A percentile compares a stretch with the other conserved stretches of the same genome.
phyloP scores from a whole-genome alignment of 129 eudicot species.

The Flaveria trinervia region DNA sequence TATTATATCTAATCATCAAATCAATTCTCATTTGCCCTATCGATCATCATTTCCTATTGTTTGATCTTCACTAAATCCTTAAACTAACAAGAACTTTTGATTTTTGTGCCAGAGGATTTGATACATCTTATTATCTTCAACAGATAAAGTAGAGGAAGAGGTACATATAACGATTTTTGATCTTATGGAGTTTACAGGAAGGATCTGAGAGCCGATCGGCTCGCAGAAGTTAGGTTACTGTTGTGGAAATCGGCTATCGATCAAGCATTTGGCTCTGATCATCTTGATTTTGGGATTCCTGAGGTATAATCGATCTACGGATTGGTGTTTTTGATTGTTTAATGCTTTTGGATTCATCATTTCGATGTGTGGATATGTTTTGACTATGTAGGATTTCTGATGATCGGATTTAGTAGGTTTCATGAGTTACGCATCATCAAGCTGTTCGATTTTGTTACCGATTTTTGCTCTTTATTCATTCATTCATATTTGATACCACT shows the following conservation, averaged over 20 bases:
- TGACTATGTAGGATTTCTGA: not conserved
- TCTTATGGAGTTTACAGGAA: conserved; percentile 22
- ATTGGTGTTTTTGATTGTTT: not conserved
- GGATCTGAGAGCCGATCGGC: conserved; percentile 37
- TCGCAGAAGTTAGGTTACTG: conserved; percentile 12
- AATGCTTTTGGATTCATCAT: not conserved
- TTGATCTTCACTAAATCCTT: not conserved
- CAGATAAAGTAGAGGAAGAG: conserved; percentile 27
- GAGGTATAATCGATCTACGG: conserved; percentile 41
- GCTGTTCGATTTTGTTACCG: not conserved
- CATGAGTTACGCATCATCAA: not conserved
- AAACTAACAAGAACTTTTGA: conserved; percentile 8
- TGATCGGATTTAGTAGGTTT: conserved; percentile 32
- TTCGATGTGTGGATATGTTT: not conserved
- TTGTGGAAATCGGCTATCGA: conserved; percentile 21
- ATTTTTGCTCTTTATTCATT: conserved; percentile 15
- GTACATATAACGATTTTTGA: conserved; percentile 1
- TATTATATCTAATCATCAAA: not conserved
- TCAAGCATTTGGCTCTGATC: conserved; percentile 44
- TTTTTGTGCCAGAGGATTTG: conserved; percentile 13
- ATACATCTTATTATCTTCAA: not conserved
- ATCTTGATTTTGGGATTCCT: conserved; percentile 22
- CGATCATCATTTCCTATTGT: not conserved
- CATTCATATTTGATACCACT: not conserved
- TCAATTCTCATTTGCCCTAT: conserved; percentile 17